Evolutionary conservation across 805 yeast genomes (phyloP), one percentile per base, ranked within the genome.

Genomic region (Scheffersomyces coipomensis): DNA sequence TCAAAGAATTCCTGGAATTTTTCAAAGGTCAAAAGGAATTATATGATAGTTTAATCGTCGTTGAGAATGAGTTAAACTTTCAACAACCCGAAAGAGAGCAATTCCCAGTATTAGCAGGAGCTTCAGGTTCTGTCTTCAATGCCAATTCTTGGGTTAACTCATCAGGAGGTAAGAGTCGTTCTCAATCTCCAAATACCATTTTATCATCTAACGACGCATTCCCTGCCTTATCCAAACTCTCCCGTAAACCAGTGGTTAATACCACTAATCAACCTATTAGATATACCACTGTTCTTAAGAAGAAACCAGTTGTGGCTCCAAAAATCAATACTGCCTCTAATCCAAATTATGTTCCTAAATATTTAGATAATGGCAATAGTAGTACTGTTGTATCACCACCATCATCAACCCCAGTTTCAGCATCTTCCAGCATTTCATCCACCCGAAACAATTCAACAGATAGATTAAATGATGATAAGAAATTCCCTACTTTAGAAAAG

Each of bases 1-100:
- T 87, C 5, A 73, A 71, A 39, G 91, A 85, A 46, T 64, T 83
- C 37, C 63, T 81, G 3, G 84, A 82, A 45, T 56, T 82, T 2
- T 77, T 73, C 47, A 73, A 81, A 0, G 51, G 62, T 13, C 60
- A 60, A n/a, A 71, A 83, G 0, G 51, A 62, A 1, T 71, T 75
- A 40, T 62, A 67, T 29, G 65, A 62, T 29, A 73, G 70, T 38
- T 61, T 35, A 52, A 56, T 27, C 7, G 15, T 18, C 5, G 18
- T 27, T 27, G 30, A 27, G 15, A 27, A 27, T 27, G 30, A 27
- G 39, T 58, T 41, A 25, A 34, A 25, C 27, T 18, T 38, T 17
- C 35, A 27, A 9, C 42, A 34, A 18, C 30, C 30, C 23, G 49
- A 45, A 15, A 58, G 62, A 19, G 70, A 71, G 23, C 63, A 60